Evolutionary conservation across 129 eudicot species (phyloP).

Genomic region (Sambucus nigra): DNA sequence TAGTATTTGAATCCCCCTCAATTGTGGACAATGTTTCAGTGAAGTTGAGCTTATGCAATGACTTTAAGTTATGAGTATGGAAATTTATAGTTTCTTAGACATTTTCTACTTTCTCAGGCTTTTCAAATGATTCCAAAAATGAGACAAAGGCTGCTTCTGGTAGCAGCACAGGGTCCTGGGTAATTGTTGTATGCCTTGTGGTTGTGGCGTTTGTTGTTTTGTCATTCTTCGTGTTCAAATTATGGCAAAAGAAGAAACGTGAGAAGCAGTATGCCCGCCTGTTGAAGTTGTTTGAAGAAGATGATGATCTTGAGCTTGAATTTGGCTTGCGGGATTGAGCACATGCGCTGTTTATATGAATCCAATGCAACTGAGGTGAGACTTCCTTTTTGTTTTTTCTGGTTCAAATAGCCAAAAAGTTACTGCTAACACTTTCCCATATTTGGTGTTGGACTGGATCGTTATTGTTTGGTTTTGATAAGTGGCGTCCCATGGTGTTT

Average conservation of each 20-base stretch:
- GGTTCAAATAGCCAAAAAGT: background rate
- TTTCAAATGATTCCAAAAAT: slow-evolving; percentile 45
- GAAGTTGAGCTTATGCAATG: too few species aligned
- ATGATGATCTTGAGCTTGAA: slow-evolving; percentile 86
- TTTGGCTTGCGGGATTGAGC: slow-evolving; percentile 80
- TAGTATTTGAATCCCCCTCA: too few species aligned
- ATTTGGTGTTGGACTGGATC: too few species aligned
- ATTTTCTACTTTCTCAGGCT: slow-evolving; percentile 52
- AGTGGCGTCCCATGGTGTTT: too few species aligned
- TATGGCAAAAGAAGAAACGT: slow-evolving; percentile 89
- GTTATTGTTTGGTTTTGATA: too few species aligned
- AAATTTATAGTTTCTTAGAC: slow-evolving; percentile 1
- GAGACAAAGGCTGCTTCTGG: slow-evolving; percentile 29
- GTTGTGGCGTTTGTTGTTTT: slow-evolving; percentile 40
- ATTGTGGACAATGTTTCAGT: too few species aligned
- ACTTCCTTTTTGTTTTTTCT: background rate
- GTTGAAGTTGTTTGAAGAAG: slow-evolving; percentile 88
- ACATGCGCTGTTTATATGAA: background rate
- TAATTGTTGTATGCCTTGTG: slow-evolving; percentile 41
- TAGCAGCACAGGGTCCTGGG: slow-evolving; percentile 39
- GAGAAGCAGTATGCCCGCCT: slow-evolving; percentile 90
- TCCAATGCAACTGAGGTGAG: slow-evolving; percentile 27
- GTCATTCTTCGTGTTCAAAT: slow-evolving; percentile 57
- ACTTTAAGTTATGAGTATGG: too few species aligned
- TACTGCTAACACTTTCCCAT: too few species aligned